Percentiles rank a stretch among this genome's conserved stretches.
These are phyloP conservation scores for Lactarius trivialis DNA, from an alignment of 768 basidiomycete species.

Conservation along the genomic window DNA sequence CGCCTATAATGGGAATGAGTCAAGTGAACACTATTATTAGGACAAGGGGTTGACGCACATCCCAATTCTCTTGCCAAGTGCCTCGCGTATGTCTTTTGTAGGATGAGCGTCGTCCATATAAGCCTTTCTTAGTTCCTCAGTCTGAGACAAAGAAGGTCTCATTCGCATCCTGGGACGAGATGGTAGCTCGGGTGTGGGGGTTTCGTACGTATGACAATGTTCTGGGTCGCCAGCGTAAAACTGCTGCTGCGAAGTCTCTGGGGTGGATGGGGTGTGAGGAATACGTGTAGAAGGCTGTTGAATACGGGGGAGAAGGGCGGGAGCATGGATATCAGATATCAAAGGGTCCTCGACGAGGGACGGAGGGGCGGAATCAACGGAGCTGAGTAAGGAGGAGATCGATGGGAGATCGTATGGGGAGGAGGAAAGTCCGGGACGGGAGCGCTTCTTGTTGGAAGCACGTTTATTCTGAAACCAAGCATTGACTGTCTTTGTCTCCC, in stretches of 20 bases:
- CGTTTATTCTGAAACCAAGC: conserved; percentile 87
- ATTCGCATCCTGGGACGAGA: conserved; percentile 54
- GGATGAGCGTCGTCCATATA: conserved; percentile 64
- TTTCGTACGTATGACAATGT: conserved; percentile 44
- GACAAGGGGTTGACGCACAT: conserved; percentile 47
- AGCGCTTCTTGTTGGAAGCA: conserved; percentile 70
- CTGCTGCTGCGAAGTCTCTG: conserved; percentile 31
- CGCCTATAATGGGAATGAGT: conserved; percentile 43
- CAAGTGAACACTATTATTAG: not conserved
- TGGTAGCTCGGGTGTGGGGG: conserved; percentile 34
- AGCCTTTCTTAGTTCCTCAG: conserved; percentile 60
- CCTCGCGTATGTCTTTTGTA: conserved; percentile 57
- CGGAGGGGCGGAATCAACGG: conserved; percentile 36
- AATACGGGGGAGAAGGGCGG: conserved; percentile 23
- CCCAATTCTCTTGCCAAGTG: conserved; percentile 60
- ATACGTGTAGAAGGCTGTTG: conserved; percentile 29
- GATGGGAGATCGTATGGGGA: conserved; percentile 27
- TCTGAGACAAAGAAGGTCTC: conserved; percentile 57
- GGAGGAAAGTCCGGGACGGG: conserved; percentile 28
- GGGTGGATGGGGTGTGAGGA: conserved; percentile 25
- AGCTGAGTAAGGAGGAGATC: conserved; percentile 31
- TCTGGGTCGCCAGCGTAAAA: conserved; percentile 46
- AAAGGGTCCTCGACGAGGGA: conserved; percentile 37
- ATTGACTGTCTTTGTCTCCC: conserved; percentile 81
- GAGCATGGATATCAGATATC: conserved; percentile 40